Evolutionary conservation across 2,329 filamentous ascomycete species (phyloP).

Genomic region (Trichocomaceae sp.): DNA sequence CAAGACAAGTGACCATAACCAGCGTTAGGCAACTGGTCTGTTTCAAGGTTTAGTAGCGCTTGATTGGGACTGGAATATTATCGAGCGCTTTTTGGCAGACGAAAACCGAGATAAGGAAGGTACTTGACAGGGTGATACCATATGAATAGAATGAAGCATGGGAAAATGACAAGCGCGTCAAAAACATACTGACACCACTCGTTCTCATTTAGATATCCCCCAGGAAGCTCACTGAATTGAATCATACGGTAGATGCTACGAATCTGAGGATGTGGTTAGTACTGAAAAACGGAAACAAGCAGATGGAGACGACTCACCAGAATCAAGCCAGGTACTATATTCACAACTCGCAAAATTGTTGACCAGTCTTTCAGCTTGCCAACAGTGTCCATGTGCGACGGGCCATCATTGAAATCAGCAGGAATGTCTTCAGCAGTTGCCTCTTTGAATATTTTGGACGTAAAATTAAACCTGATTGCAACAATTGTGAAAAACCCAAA

Average conservation of each 20-base stretch:
- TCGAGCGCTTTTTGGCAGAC: constrained; percentile 25
- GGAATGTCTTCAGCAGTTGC: constrained; percentile 24
- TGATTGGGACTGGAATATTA: constrained; percentile 6
- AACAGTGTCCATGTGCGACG: constrained; percentile 18
- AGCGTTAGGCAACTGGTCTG: neutral
- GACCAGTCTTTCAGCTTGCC: constrained; percentile 26
- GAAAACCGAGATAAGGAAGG: constrained; percentile 28
- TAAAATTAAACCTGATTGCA: constrained; percentile 44
- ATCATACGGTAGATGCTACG: constrained; percentile 44
- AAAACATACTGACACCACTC: constrained; percentile 43
- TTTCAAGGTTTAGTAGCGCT: neutral
- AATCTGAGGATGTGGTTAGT: constrained; percentile 17
- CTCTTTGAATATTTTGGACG: constrained; percentile 33
- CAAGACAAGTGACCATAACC: neutral
- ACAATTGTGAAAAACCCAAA: constrained; percentile 45
- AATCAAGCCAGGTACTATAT: constrained; percentile 26
- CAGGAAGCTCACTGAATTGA: constrained; percentile 41
- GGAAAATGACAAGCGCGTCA: constrained; percentile 37
- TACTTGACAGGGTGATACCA: constrained; percentile 30
- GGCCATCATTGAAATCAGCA: neutral
- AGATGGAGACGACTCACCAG: constrained; percentile 20
- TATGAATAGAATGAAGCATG: constrained; percentile 24
- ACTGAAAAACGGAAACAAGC: neutral
- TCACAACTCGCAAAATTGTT: constrained; percentile 25
- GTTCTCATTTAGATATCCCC: constrained; percentile 36